Evolutionary conservation across 352 stramenopile genomes (phyloP).

Genomic region (Phytophthora pini): DNA sequence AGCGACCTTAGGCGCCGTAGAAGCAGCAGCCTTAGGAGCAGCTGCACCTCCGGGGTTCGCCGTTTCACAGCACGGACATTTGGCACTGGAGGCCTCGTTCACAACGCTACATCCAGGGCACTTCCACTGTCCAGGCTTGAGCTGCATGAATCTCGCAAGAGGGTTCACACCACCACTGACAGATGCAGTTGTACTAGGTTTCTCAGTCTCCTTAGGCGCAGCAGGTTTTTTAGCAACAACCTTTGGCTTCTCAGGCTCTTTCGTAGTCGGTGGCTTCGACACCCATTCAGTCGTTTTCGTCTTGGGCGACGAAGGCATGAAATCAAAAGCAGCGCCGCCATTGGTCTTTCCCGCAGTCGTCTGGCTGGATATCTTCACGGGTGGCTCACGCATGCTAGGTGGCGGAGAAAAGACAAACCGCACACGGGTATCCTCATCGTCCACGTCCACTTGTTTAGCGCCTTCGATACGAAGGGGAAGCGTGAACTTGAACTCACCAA

Average conservation of each 20-base stretch:
- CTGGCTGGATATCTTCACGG: constrained; percentile 35
- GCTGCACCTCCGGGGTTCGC: constrained; percentile 43
- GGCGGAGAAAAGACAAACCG: constrained; percentile 75
- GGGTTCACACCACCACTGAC: constrained; percentile 46
- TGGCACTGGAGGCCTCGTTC: constrained; percentile 59
- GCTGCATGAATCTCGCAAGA: constrained; percentile 69
- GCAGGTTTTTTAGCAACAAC: constrained; percentile 21
- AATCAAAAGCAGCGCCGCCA: constrained; percentile 53
- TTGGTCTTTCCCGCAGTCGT: constrained; percentile 34
- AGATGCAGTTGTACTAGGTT: constrained; percentile 4
- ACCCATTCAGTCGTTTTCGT: constrained; percentile 48
- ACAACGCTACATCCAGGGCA: constrained; percentile 80
- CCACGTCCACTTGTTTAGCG: constrained; percentile 20
- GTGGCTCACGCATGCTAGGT: constrained; percentile 61
- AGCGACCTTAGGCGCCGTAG: constrained; percentile 19
- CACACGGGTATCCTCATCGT: constrained; percentile 55
- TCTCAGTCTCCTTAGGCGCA: constrained; percentile 15
- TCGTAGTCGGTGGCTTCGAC: constrained; percentile 27
- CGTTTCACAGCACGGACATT: constrained; percentile 86
- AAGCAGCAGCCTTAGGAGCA: constrained; percentile 7
- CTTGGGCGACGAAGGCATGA: constrained; percentile 73
- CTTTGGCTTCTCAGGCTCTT: constrained; percentile 34
- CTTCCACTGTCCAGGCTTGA: constrained; percentile 79
- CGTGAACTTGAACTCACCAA: constrained; percentile 63
- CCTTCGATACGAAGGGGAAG: constrained; percentile 35